Conservation (phyloP, 257 asterid species). For the Ligustrum vulgare region DNA sequence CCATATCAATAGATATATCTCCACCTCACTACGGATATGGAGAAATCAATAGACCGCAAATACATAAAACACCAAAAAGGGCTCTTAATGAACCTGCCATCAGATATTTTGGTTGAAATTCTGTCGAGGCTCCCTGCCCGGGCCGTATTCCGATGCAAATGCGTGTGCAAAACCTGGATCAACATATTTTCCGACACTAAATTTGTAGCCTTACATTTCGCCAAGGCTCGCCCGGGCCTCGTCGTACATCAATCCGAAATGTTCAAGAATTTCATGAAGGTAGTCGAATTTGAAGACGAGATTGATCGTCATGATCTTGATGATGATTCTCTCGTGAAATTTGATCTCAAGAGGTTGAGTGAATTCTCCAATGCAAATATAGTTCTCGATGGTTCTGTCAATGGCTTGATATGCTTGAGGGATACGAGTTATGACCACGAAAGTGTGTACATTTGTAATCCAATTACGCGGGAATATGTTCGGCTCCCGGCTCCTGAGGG, state of each 20-base stretch:
- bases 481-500: slow-evolving; percentile 25
- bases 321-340: background rate
- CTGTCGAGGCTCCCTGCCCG: background rate
- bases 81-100: background rate
- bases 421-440: background rate
- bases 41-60: background rate
- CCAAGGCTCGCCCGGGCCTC: background rate
- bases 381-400: slow-evolving; percentile 13
- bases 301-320: background rate
- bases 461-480: slow-evolving; percentile 34
- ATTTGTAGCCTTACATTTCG: background rate
- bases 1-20: too few relatives aligned
- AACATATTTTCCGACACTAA: background rate
- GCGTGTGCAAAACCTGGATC: background rate
- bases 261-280: background rate
- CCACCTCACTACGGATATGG: background rate
- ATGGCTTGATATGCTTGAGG: slow-evolving; percentile 30
- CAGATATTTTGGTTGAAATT: background rate
- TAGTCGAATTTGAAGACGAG: background rate
- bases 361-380: background rate
- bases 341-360: slow-evolving; percentile 9
- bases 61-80: background rate
- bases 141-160: background rate
- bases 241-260: background rate
- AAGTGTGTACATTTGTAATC: slow-evolving; percentile 35